Conservation (phyloP, 1,284 basidiomycete species). For the Cryptococcus sp. region DNA sequence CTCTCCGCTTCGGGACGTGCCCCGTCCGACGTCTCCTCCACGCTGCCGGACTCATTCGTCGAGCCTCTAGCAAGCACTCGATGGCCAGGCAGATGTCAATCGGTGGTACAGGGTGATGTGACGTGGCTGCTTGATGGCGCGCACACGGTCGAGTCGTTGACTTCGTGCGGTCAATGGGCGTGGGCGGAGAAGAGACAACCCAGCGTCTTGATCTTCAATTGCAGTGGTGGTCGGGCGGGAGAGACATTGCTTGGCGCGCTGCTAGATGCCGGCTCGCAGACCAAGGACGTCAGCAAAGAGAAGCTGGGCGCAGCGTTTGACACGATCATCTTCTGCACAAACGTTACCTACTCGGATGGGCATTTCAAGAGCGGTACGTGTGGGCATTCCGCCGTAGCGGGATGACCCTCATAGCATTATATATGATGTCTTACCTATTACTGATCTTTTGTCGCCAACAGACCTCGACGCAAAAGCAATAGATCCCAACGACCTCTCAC, state of each 20-base stretch:
- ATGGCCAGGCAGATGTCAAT: constrained; percentile 98
- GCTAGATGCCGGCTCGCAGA: constrained; percentile 39
- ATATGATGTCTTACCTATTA: neutral
- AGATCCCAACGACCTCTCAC: constrained; percentile 64
- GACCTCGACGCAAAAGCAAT: constrained; percentile 73
- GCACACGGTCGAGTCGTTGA: constrained; percentile 88
- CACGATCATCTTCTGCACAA: constrained; percentile 90
- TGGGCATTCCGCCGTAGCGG: neutral
- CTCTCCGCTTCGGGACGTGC: constrained; percentile 55
- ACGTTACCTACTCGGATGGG: constrained; percentile 89
- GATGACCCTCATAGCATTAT: neutral
- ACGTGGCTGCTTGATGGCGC: constrained; percentile 96
- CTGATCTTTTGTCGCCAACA: constrained; percentile 42
- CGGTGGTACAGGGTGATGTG: constrained; percentile 64
- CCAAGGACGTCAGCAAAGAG: constrained; percentile 51
- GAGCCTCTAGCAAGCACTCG: constrained; percentile 68
- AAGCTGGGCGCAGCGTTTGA: constrained; percentile 64
- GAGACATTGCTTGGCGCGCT: constrained; percentile 69
- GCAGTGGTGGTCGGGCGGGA: constrained; percentile 86
- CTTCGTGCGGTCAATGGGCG: constrained; percentile 81
- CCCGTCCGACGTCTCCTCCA: constrained; percentile 30
- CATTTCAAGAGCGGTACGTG: constrained; percentile 81
- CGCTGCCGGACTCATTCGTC: constrained; percentile 62
- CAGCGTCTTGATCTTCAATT: constrained; percentile 89
- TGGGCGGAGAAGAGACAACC: constrained; percentile 33